Evolutionary conservation across 2,329 filamentous ascomycete genomes (phyloP), one percentile per base, ranked within the genome.

Genomic region (Pseudogymnoascus sp.): DNA sequence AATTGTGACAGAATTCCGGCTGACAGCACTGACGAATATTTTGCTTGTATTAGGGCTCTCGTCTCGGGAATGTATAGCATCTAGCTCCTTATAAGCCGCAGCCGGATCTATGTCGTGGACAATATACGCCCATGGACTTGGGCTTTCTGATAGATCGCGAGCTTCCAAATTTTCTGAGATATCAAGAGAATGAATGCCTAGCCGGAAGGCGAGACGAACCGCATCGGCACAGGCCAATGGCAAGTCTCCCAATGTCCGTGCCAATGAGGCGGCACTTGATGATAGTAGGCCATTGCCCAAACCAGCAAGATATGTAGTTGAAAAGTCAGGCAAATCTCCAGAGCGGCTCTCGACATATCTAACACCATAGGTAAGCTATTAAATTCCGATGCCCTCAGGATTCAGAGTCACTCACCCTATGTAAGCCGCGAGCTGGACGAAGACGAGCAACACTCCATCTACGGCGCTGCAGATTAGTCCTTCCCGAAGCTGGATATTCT

Each of bases 311-410:
- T 28, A 54, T 20, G 47, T 32, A 32, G 9, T 54, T 32, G 47
- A 32, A 54, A 32, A 54, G 7, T 54, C 47, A 32, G 18, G 8
- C n/a, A 54, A 30, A 28, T 68, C 28, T 54, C 47, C 47, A 54
- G 47, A 32, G 25, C 47, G 47, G 8, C 47, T 54, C 28, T 54
- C 47, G 2, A 20, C 11, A 32, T 54, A 54, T 32, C 47, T 54
- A 20, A 30, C n/a, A 32, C 18, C 16, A 9, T 3, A 12, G 16
- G 16, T 57, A n/a, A 60, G 7, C 50, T 25, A 58, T 8, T 28
- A 12, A 39, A 16, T 32, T 59, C 34, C 32, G 5, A 9, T 20
- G 11, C n/a, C 2, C 25, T 54, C 9, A 54, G 9, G n/a, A 54
- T 54, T 12, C 12, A 16, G 12, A 32, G 9, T 16, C n/a, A 54